Percentiles rank a stretch among this genome's conserved stretches.
phyloP scores from a whole-genome alignment of 345 rosid genomes.

The Gossypium herbaceum region DNA sequence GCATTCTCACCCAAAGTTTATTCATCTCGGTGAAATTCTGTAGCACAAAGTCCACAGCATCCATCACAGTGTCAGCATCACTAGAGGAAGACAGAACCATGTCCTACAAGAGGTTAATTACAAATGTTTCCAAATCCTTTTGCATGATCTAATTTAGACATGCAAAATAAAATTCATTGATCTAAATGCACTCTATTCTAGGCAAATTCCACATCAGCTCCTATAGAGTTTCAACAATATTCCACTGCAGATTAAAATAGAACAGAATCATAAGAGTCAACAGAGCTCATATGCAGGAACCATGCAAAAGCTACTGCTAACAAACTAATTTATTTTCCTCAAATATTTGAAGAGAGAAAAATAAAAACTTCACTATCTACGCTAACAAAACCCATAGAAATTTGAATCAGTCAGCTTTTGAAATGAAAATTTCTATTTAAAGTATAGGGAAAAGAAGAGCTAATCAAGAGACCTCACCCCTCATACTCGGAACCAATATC shows the following conservation, averaged over 20 bases:
- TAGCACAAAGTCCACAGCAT: conserved; percentile 90
- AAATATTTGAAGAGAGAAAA: not conserved
- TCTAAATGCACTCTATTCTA: not conserved
- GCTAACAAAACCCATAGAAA: not conserved
- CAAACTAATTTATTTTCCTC: not conserved
- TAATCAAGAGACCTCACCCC: conserved; percentile 44
- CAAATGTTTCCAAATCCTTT: not conserved
- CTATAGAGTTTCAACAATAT: not conserved
- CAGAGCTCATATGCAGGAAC: not conserved
- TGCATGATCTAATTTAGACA: not conserved
- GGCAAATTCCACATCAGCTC: not conserved
- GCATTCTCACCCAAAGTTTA: conserved; percentile 92
- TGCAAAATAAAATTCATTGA: not conserved
- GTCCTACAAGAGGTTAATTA: not conserved
- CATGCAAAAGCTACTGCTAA: not conserved
- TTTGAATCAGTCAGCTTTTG: not conserved
- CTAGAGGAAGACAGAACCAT: conserved; percentile 34
- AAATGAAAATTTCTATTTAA: conserved; percentile 15
- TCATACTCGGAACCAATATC: conserved; percentile 78
- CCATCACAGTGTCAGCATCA: conserved; percentile 67
- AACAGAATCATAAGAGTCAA: not conserved
- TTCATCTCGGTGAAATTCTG: conserved; percentile 95
- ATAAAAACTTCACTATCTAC: not conserved
- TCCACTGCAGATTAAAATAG: not conserved
- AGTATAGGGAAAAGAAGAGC: conserved; percentile 5